phyloP scores from a whole-genome alignment of 116 monocot species.

The Cymodocea nodosa region DNA sequence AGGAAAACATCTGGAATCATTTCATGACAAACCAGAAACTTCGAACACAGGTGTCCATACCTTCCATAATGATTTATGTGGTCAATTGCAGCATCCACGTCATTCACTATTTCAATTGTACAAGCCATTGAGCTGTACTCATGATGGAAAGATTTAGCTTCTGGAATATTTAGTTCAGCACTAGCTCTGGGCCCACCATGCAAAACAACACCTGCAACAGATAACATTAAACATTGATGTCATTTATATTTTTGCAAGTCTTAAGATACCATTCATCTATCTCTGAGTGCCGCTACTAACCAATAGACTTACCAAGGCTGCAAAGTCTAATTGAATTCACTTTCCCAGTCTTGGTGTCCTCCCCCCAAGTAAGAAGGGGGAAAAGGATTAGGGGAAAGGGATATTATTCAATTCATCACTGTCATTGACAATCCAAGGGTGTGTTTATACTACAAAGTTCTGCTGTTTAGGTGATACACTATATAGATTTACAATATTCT shows the following conservation, averaged over 20 bases:
- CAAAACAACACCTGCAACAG: slow-evolving; percentile 46
- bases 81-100: slow-evolving; percentile 64
- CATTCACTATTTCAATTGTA: slow-evolving; percentile 82
- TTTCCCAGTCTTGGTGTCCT: no score
- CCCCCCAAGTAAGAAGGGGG: not conserved
- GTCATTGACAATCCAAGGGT: not conserved
- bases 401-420: no score
- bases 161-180: slow-evolving; percentile 47
- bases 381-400: no score
- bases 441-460: not conserved
- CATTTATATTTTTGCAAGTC: not conserved
- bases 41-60: slow-evolving; percentile 11
- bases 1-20: not conserved
- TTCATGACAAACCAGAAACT: not conserved
- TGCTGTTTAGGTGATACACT: not conserved
- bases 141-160: slow-evolving; percentile 53
- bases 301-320: no score
- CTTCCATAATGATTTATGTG: slow-evolving; percentile 92
- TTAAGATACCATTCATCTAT: not conserved
- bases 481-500: no score
- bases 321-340: no score
- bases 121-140: slow-evolving; percentile 92
- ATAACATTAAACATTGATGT: not conserved
- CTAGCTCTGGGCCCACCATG: slow-evolving; percentile 76
- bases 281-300: no score